Evolutionary conservation across 306 rosid genomes (phyloP), one percentile per base, ranked within the genome.

Genomic region (Neltuma alba): DNA sequence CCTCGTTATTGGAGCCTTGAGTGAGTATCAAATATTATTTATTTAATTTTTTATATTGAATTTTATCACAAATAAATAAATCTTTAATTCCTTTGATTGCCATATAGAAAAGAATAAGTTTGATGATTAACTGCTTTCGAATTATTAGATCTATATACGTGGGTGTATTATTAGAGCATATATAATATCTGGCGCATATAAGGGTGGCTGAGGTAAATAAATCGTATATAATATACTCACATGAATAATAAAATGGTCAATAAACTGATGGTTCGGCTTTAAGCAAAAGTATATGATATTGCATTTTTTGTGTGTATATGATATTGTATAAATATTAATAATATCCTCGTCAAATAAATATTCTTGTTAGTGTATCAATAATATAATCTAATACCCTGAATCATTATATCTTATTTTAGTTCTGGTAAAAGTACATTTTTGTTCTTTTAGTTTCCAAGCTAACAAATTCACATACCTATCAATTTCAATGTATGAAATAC

Each of bases 1-100:
- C 1, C 1, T 31, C 41, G 69, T 14, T 62, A 62, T 16, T 62
- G 69, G 88, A 75, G 10, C 45, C 1, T 72, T 40, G 44, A 40
- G 44, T 40, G 44, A 40, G 44, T 40, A 40, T 40, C 44, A 37
- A 37, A 37, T 42, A 42, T 42, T 42, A 20, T 50, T 50, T 50
- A 50, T 16, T 50, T n/a, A 50, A n/a, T n/a, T 7, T 20, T 50
- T 20, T n/a, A 0, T 6, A 5, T 5, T 14, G 52, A 16, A 45
- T 52, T 0, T 50, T 20, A 18, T 54, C 30, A 52, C 25, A 52
- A 52, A 21, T 7, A 48, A 48, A n/a, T n/a, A n/a, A 18, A 16
- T 52, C 9, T 21, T 10, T n/a, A 21, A 52, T 52, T n/a, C 10
- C 12, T 47, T 47, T 47, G 9, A 15, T 18, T 4, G 3, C 7